A percentile compares a stretch with the other conserved stretches of the same genome.
Conservation (phyloP, 2,329 filamentous ascomycete species). For the Venturia aucupariae region DNA sequence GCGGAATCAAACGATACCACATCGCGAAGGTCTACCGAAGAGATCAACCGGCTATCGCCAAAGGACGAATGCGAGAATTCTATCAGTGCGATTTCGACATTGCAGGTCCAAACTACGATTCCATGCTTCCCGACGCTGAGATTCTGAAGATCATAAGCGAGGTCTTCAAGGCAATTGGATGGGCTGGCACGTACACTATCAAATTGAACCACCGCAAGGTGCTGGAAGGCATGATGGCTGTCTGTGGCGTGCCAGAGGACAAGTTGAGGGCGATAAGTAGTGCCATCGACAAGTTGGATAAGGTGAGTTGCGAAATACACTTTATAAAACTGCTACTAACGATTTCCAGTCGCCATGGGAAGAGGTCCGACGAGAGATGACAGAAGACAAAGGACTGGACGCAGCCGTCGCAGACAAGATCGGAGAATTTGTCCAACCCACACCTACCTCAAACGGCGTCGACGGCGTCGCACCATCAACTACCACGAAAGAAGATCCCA, state of each 20-base stretch:
- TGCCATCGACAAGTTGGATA: slow-evolving; percentile 93
- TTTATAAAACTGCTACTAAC: slow-evolving; percentile 17
- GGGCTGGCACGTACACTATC: slow-evolving; percentile 65
- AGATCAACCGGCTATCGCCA: slow-evolving; percentile 78
- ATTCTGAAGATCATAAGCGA: slow-evolving; percentile 76
- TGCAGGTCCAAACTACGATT: slow-evolving; percentile 66
- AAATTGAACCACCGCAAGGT: slow-evolving; percentile 96
- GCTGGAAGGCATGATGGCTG: slow-evolving; percentile 82
- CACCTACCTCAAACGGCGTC: slow-evolving; percentile 47
- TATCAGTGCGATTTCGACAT: slow-evolving; percentile 98
- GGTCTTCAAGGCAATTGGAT: slow-evolving; percentile 72
- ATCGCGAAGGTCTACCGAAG: slow-evolving; percentile 85
- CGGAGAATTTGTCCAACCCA: slow-evolving; percentile 63
- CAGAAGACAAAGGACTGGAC: slow-evolving; percentile 77
- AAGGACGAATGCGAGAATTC: slow-evolving; percentile 90
- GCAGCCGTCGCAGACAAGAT: slow-evolving; percentile 75
- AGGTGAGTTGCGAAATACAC: slow-evolving; percentile 38
- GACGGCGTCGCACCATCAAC: slow-evolving; percentile 32
- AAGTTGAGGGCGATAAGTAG: slow-evolving; percentile 85
- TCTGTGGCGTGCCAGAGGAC: slow-evolving; percentile 78
- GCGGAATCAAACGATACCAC: slow-evolving; percentile 87
- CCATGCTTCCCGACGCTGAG: slow-evolving; percentile 89
- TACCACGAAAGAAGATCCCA: slow-evolving; percentile 1
- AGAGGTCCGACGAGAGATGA: slow-evolving; percentile 88
- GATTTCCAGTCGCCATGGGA: slow-evolving; percentile 54